Percentiles rank a stretch among this genome's conserved stretches.
Evolutionary conservation across 345 rosid species (phyloP).

Genomic region (Ceriops zippeliana): DNA sequence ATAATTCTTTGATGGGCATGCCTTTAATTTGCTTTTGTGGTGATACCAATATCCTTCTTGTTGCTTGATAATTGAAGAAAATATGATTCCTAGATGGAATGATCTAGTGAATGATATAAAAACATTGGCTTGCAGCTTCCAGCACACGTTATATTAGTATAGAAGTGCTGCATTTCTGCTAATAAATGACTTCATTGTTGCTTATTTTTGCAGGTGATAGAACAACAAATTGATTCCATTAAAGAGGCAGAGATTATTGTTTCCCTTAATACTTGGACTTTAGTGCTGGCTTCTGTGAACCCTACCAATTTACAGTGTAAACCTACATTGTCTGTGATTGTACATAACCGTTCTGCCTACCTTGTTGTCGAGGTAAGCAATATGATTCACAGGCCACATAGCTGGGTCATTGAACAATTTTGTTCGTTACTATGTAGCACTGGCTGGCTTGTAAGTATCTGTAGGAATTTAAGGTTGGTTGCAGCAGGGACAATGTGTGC

Average conservation of each 20-base stretch:
- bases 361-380: background rate
- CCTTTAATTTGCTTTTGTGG: constrained; percentile 80
- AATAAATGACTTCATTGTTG: constrained; percentile 1
- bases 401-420: constrained; percentile 67
- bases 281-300: constrained; percentile 80
- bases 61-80: constrained; percentile 93
- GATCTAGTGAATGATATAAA: background rate
- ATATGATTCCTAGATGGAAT: constrained; percentile 39
- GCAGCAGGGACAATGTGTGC: no score
- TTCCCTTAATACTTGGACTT: constrained; percentile 30
- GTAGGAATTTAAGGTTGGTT: no score
- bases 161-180: background rate
- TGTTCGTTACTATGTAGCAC: constrained; percentile 49
- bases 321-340: constrained; percentile 73
- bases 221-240: constrained; percentile 89
- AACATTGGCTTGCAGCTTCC: background rate
- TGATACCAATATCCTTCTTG: constrained; percentile 87
- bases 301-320: constrained; percentile 93
- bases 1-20: constrained; percentile 93
- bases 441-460: no score
- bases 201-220: constrained; percentile 70
- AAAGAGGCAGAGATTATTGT: constrained; percentile 97
- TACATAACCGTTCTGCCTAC: constrained; percentile 68
- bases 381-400: constrained; percentile 44
- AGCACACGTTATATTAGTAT: background rate